phyloP scores from a whole-genome alignment of 208 protist species.

The Leishmania gerbilli region DNA sequence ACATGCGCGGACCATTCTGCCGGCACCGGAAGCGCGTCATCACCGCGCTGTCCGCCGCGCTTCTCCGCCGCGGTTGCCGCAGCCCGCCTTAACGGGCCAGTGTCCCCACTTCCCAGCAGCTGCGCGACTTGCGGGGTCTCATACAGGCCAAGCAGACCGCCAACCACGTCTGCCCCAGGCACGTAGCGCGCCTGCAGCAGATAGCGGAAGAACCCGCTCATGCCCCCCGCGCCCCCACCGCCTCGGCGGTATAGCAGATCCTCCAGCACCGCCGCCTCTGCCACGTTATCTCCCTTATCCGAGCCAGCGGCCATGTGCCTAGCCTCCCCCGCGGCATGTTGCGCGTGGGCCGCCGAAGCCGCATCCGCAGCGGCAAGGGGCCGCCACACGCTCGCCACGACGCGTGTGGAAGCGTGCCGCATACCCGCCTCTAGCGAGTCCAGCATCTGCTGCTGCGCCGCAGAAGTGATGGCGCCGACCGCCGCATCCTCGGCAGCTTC shows the following conservation, averaged over 20 bases:
- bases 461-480: slow-evolving; percentile 42
- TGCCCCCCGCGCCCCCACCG: slow-evolving; percentile 80
- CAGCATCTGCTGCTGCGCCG: slow-evolving; percentile 37
- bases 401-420: slow-evolving; percentile 43
- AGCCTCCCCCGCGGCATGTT: not conserved
- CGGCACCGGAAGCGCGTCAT: not conserved
- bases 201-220: slow-evolving; percentile 76
- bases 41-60: not conserved
- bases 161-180: slow-evolving; percentile 64
- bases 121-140: slow-evolving; percentile 12
- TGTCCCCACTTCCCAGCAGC: not conserved
- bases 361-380: slow-evolving; percentile 8
- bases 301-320: not conserved
- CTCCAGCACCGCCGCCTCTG: slow-evolving; percentile 10
- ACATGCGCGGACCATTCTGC: not conserved
- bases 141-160: slow-evolving; percentile 42
- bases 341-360: not conserved
- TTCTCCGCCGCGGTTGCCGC: not conserved
- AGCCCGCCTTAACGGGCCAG: not conserved
- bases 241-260: slow-evolving; percentile 43
- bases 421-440: slow-evolving; percentile 57
- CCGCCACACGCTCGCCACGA: slow-evolving; percentile 40
- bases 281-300: not conserved
- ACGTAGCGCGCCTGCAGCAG: slow-evolving; percentile 50
- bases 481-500: slow-evolving; percentile 34